Conservation (phyloP, 345 rosid genomes). For the Stellera chamaejasme region DNA sequence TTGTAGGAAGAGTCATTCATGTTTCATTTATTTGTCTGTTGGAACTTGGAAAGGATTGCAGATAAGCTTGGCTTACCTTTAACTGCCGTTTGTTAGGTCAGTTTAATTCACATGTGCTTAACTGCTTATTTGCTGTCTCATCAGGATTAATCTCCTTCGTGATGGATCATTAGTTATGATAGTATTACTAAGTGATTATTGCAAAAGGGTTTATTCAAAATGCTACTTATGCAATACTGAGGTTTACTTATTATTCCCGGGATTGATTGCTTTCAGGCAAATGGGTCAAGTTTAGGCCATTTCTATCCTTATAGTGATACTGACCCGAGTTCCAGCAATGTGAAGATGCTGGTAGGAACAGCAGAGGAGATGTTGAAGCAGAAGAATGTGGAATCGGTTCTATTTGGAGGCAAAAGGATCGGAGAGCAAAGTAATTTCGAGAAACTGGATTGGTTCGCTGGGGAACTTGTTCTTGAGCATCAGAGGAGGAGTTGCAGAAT, state of each 20-base stretch:
- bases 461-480: slow-evolving; percentile 83
- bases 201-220: neutral
- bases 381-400: slow-evolving; percentile 87
- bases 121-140: slow-evolving; percentile 24
- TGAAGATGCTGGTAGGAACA: slow-evolving; percentile 54
- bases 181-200: neutral
- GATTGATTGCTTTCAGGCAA: slow-evolving; percentile 42
- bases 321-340: slow-evolving; percentile 62
- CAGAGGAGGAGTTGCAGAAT: slow-evolving; percentile 88
- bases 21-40: slow-evolving; percentile 9
- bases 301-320: slow-evolving; percentile 60
- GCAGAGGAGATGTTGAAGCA: slow-evolving; percentile 97
- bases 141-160: slow-evolving; percentile 5
- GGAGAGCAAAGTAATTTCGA: slow-evolving; percentile 67
- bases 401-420: slow-evolving; percentile 81
- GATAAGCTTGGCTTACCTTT: slow-evolving; percentile 18
- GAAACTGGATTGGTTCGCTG: slow-evolving; percentile 85
- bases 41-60: slow-evolving; percentile 5
- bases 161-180: slow-evolving; percentile 1
- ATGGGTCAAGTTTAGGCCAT: slow-evolving; percentile 62
- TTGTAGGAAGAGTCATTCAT: slow-evolving; percentile 10
- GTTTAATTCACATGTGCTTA: slow-evolving; percentile 8
- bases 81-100: slow-evolving; percentile 12
- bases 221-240: neutral
- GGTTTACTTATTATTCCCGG: neutral